Percentiles rank a stretch among this genome's conserved stretches.
These are phyloP conservation scores for Phylloporus sp. DNA, from an alignment of 768 basidiomycete species.

Conservation along the genomic window DNA sequence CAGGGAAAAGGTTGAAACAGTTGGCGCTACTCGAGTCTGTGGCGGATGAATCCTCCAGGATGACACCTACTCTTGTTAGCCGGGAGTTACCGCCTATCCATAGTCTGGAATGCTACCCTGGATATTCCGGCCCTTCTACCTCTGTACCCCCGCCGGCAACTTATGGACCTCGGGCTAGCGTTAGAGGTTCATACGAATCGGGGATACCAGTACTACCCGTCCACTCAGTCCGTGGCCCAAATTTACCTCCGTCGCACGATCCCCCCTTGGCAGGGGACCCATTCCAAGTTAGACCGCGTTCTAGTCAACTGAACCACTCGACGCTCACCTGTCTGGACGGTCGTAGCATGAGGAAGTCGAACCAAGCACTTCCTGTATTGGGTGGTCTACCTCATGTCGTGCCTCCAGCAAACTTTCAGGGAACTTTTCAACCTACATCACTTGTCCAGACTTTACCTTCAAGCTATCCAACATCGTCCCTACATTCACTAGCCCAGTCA, in stretches of 20 bases:
- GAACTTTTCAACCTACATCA: conserved; percentile 8
- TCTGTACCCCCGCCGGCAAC: conserved; percentile 29
- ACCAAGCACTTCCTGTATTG: conserved; percentile 11
- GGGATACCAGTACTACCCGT: conserved; percentile 5
- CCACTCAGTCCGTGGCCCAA: conserved; percentile 7
- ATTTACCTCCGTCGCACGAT: conserved; percentile 5
- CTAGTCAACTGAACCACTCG: conserved; percentile 43
- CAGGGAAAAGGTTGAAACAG: conserved; percentile 64
- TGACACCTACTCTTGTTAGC: conserved; percentile 41
- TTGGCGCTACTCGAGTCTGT: conserved; percentile 69
- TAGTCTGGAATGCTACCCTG: conserved; percentile 1
- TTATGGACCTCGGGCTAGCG: conserved; percentile 15
- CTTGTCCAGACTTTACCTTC: conserved; percentile 15
- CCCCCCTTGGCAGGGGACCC: conserved; percentile 21
- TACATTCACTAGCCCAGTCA: conserved; percentile 10
- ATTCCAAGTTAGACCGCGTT: conserved; percentile 47
- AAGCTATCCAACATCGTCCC: conserved; percentile 18
- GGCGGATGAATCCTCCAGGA: conserved; percentile 67
- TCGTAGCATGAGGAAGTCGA: conserved; percentile 13
- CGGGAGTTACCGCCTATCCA: conserved; percentile 21
- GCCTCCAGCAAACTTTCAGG: conserved; percentile 4
- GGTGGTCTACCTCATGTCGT: conserved; percentile 4
- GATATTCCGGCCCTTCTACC: conserved; percentile 18
- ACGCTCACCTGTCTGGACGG: conserved; percentile 9
- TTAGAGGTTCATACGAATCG: conserved; percentile 37